A percentile compares a stretch with the other conserved stretches of the same genome.
Evolutionary conservation across 129 eudicot genomes (phyloP).

Genomic region (Solidago caesia): DNA sequence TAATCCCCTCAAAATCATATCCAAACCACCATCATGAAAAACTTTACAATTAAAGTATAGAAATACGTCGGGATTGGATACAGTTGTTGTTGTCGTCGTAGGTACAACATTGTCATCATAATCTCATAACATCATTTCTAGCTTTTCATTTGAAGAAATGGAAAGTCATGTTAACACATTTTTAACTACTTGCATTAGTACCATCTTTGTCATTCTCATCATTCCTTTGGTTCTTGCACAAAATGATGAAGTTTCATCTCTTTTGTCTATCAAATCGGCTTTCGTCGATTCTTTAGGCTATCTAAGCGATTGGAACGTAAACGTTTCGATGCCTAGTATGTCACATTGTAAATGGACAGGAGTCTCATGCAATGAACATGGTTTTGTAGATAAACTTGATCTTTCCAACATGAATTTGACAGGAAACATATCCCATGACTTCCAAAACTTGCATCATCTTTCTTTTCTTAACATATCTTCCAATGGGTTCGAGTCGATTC

Average conservation of each 20-base stretch:
- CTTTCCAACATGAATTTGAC: conserved; percentile 81
- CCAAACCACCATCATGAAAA: conserved; percentile 23
- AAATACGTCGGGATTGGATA: too few relatives aligned
- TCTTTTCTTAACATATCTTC: conserved; percentile 53
- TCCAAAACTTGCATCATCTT: conserved; percentile 45
- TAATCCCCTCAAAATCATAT: conserved; percentile 21
- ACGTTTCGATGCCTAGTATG: not conserved
- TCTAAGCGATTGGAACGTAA: conserved; percentile 51
- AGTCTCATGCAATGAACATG: conserved; percentile 54
- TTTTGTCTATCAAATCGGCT: conserved; percentile 53
- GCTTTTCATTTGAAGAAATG: conserved; percentile 28
- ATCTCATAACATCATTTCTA: not conserved
- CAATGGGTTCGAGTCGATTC: conserved; percentile 46
- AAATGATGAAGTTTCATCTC: conserved; percentile 42
- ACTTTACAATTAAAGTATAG: conserved; percentile 10
- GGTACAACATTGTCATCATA: conserved; percentile 9
- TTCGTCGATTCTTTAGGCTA: conserved; percentile 56
- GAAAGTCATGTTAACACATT: conserved; percentile 24
- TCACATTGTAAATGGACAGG: conserved; percentile 71
- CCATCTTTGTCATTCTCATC: conserved; percentile 26
- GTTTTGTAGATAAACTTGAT: conserved; percentile 53
- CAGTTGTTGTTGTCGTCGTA: too few relatives aligned
- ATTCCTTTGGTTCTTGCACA: conserved; percentile 29
- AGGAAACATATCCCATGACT: conserved; percentile 50
- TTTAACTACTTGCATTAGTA: conserved; percentile 15